Evolutionary conservation across 192 early-diverging fungal species (phyloP), one percentile per base, ranked within the genome.

Genomic region (Entomortierella lignicola): DNA sequence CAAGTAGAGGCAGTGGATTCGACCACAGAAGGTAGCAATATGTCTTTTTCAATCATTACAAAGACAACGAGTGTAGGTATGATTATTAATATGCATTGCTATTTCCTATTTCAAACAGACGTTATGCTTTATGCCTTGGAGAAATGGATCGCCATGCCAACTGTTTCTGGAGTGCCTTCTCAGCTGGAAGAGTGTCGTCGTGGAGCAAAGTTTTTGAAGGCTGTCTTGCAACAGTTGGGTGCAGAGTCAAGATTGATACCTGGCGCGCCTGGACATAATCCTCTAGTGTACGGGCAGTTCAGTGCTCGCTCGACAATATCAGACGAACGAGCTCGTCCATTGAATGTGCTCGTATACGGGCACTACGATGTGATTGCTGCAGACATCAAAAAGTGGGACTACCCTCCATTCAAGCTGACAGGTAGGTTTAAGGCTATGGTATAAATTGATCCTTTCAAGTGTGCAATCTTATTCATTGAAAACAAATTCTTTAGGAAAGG

Each of bases 311-410:
- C 81, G 2, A 43, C 55, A 32, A 69, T 53, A 7, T 18, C 41
- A 41, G 55, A 56, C 17, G 50, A 52, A 1, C 55, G 63, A 5
- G 54, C 39, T 0, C 55, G 66, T 3, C 73, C 67, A 10, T 52
- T 79, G 41, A 73, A 71, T 58, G 87, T 93, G 2, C 81, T 94
- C 31, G 86, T 94, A 2, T 94, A 94, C 72, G 93, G 91, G 2
- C 93, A 94, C 81, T 93, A 93, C 64, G 93, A 94, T 71, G 93
- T 94, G 10, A 92, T 94, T 85, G 83, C 89, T 18, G 91, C 91
- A 0, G 90, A 92, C 44, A 82, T 84, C 72, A 79, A 82, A 42
- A 86, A 84, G 62, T 94, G 93, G 93, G 66, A 65, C 26, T 79
- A 86, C 41, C 79, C 83, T 66, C 92, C 93, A 12, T 94, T 94